phyloP scores from a whole-genome alignment of 805 yeast genomes.

The Yamadazyma phyllophila region DNA sequence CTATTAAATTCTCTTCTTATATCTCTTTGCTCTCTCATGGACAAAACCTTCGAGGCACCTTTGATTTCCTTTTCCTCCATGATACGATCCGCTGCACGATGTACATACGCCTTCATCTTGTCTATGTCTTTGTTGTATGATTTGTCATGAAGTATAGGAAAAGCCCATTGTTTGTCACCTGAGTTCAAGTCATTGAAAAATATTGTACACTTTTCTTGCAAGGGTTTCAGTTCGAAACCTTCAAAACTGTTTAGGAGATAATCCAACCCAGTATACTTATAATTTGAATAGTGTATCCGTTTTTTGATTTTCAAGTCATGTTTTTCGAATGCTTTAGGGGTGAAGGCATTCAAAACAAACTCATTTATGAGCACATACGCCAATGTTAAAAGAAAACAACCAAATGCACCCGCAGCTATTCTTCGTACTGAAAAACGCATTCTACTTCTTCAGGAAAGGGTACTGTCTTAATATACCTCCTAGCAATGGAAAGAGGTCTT shows the following conservation, averaged over 20 bases:
- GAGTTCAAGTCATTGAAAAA: constrained; percentile 23
- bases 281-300: constrained; percentile 24
- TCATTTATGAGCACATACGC: background rate
- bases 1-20: constrained; percentile 18
- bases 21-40: constrained; percentile 15
- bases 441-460: background rate
- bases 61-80: constrained; percentile 1
- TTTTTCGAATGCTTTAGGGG: constrained; percentile 8
- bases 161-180: constrained; percentile 22
- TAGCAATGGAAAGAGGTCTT: no score
- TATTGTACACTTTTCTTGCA: constrained; percentile 22
- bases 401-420: background rate
- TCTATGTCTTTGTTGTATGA: constrained; percentile 15
- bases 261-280: constrained; percentile 20
- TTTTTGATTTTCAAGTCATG: constrained; percentile 16
- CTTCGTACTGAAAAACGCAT: constrained; percentile 1
- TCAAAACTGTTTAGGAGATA: constrained; percentile 13
- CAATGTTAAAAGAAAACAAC: background rate
- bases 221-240: constrained; percentile 11
- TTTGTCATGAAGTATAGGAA: constrained; percentile 12
- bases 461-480: no score
- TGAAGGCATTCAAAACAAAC: constrained; percentile 1
- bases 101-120: constrained; percentile 12
- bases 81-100: background rate
- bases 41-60: background rate